phyloP scores from a whole-genome alignment of 805 yeast genomes.

The Myxozyma geophila region DNA sequence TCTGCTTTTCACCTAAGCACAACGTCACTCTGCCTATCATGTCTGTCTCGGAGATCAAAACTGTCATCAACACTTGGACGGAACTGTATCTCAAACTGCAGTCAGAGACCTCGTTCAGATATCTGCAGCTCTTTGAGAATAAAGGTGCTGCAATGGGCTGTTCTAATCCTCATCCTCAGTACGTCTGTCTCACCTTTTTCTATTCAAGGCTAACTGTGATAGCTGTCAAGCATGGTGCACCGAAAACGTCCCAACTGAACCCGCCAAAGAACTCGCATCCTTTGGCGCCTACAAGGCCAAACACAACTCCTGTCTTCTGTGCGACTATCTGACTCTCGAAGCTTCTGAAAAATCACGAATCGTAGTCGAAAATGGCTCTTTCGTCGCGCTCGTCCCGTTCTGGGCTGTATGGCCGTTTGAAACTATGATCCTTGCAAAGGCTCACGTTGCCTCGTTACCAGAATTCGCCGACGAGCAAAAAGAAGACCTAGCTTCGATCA shows the following conservation, averaged over 20 bases:
- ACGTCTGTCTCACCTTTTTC: constrained; percentile 16
- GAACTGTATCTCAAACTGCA: constrained; percentile 55
- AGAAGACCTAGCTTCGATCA: constrained; percentile 59
- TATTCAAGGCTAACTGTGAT: not conserved
- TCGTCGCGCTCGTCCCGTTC: constrained; percentile 72
- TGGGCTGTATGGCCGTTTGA: constrained; percentile 89
- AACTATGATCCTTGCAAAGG: constrained; percentile 63
- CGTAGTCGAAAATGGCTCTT: constrained; percentile 63
- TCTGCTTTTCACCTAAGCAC: constrained; percentile 74
- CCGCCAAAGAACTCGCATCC: constrained; percentile 58
- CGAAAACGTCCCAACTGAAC: constrained; percentile 64
- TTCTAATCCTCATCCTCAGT: constrained; percentile 78
- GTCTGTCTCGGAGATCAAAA: constrained; percentile 50
- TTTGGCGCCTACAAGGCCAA: constrained; percentile 54
- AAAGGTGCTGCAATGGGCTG: constrained; percentile 84
- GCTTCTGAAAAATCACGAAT: constrained; percentile 54
- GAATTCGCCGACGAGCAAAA: constrained; percentile 55
- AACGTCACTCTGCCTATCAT: constrained; percentile 57
- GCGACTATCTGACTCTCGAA: constrained; percentile 60
- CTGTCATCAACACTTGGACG: constrained; percentile 67
- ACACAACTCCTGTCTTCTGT: constrained; percentile 57
- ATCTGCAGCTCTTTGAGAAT: constrained; percentile 75
- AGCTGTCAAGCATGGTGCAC: constrained; percentile 70
- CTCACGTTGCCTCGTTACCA: constrained; percentile 56
- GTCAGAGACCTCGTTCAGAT: constrained; percentile 50